Evolutionary conservation across 2,329 filamentous ascomycete genomes (phyloP).

Genomic region (Bipolaris sorokiniana): DNA sequence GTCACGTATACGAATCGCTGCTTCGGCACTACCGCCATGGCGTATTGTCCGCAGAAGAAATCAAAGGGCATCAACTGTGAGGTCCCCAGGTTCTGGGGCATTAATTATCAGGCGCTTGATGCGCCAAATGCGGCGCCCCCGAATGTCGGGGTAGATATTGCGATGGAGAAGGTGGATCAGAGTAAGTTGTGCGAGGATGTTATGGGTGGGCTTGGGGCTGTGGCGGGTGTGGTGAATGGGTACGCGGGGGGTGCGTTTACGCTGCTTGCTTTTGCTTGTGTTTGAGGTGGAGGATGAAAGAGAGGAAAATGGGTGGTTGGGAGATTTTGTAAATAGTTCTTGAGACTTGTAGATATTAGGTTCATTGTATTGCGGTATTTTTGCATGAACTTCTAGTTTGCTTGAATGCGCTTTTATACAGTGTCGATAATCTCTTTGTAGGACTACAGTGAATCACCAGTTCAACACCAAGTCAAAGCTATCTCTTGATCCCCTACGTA

Average conservation of each 20-base stretch:
- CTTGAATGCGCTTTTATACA: no score
- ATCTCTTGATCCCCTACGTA: no score
- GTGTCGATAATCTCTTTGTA: no score
- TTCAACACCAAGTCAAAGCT: no score
- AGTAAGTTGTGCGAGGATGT: conserved; percentile 6
- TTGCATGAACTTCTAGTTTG: no score
- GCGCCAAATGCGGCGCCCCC: conserved; percentile 16
- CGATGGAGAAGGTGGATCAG: neutral
- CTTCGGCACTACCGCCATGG: neutral
- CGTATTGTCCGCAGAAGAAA: neutral
- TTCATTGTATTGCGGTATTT: no score
- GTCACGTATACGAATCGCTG: conserved; percentile 8
- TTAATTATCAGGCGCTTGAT: conserved; percentile 21
- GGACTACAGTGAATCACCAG: no score
- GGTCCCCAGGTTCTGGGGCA: conserved; percentile 7
- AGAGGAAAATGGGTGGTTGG: no score
- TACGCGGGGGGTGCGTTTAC: conserved; percentile 16
- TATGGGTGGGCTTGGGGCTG: conserved; percentile 7
- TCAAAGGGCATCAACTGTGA: conserved; percentile 5
- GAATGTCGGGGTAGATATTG: conserved; percentile 4
- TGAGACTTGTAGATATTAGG: no score
- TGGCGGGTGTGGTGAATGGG: conserved; percentile 17
- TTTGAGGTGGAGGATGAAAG: neutral
- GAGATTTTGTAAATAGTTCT: no score
- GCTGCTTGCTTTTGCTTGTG: conserved; percentile 17